Percentiles rank a stretch among this genome's conserved stretches.
Evolutionary conservation across 2,329 filamentous ascomycete genomes (phyloP).

Genomic region (Penicillium sp.): DNA sequence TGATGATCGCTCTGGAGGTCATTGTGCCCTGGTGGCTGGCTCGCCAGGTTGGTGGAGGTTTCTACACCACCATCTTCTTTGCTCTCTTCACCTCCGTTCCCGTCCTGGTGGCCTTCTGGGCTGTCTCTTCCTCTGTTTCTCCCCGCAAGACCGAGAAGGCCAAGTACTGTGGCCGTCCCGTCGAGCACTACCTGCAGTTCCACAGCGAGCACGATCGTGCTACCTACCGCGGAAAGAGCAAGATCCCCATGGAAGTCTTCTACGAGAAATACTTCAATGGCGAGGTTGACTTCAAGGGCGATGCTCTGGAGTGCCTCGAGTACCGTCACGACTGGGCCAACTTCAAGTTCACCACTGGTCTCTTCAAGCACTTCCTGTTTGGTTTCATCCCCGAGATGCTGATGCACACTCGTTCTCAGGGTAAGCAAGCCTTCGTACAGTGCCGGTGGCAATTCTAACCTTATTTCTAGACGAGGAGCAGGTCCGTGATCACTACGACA

Average conservation of each 20-base stretch:
- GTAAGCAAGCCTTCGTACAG: slow-evolving; percentile 46
- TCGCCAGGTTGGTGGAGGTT: slow-evolving; percentile 79
- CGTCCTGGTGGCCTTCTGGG: slow-evolving; percentile 80
- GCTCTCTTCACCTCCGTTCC: slow-evolving; percentile 74
- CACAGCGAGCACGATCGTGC: slow-evolving; percentile 48
- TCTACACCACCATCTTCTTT: slow-evolving; percentile 87
- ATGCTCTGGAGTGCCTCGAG: slow-evolving; percentile 83
- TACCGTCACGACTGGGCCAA: slow-evolving; percentile 96
- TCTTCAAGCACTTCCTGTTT: slow-evolving; percentile 86
- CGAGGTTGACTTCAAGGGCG: slow-evolving; percentile 92
- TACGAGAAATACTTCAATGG: slow-evolving; percentile 97
- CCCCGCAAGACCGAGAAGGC: slow-evolving; percentile 93
- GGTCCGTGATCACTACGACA: slow-evolving; percentile 95
- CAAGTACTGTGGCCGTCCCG: slow-evolving; percentile 76
- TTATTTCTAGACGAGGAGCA: slow-evolving; percentile 78
- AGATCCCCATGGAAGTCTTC: slow-evolving; percentile 71
- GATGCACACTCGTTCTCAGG: slow-evolving; percentile 87
- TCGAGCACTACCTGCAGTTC: slow-evolving; percentile 75
- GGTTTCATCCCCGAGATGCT: slow-evolving; percentile 87
- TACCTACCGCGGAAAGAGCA: slow-evolving; percentile 51
- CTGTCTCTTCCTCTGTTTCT: slow-evolving; percentile 72
- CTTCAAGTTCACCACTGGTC: slow-evolving; percentile 81
- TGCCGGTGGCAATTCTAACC: not conserved
- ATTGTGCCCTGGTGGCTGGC: slow-evolving; percentile 76
- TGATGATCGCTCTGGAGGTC: slow-evolving; percentile 69